Evolutionary conservation across 1,284 basidiomycete genomes (phyloP), one percentile per base, ranked within the genome.

Genomic region (Trichosporon coremiiforme): DNA sequence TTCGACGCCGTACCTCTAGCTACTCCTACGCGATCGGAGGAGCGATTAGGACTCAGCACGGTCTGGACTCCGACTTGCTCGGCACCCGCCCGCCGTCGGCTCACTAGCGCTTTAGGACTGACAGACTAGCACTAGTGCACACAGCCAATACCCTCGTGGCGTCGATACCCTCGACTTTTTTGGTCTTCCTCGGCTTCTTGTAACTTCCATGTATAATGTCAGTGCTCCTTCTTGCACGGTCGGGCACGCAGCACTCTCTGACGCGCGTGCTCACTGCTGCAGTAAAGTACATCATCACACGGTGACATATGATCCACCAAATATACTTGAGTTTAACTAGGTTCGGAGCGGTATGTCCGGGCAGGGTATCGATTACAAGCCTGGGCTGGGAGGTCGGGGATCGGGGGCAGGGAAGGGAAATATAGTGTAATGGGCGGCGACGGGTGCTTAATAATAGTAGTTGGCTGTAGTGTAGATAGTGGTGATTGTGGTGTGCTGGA

Each of bases 201-300:
- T 45, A 45, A 45, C 41, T 45, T 45, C 7, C 7, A 45, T 45
- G 41, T 45, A 45, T 45, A n/a, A n/a, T n/a, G n/a, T n/a, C 38
- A 41, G 38, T 41, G 38, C n/a, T n/a, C 13, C 12, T 41, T 13
- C 38, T 41, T n/a, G n/a, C n/a, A n/a, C n/a, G n/a, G n/a, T n/a
- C n/a, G n/a, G n/a, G n/a, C n/a, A n/a, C n/a, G n/a, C n/a, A n/a
- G n/a, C n/a, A n/a, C n/a, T n/a, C n/a, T n/a, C n/a, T n/a, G n/a
- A n/a, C n/a, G n/a, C n/a, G n/a, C n/a, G n/a, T 41, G 45, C 5
- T 9, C 2, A 22, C 20, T 62, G 57, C 57, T 62, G 31, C 57
- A 35, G 29, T 62, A 62, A 15, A 62, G 57, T 62, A 62, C 57
- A 62, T 62, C 57, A 33, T 62, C 29, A 62, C 57, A 62, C 29